Evolutionary conservation across 495 filamentous ascomycete species (phyloP).

Genomic region (Penicillium antarcticum): DNA sequence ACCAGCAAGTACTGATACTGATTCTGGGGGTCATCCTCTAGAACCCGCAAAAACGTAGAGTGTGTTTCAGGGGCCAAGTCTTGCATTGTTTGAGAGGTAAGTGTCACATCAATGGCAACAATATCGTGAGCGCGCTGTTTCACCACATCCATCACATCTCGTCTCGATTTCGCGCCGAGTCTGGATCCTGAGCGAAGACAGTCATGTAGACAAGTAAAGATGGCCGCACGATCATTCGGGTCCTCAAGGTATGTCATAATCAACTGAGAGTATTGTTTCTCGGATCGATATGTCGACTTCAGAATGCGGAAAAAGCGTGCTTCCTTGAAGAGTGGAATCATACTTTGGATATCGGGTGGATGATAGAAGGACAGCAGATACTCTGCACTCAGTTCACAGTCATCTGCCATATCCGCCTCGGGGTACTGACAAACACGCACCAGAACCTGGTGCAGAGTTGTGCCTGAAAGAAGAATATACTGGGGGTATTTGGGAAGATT

Average conservation of each 20-base stretch:
- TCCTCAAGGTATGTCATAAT: slow-evolving; percentile 85
- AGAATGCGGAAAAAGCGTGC: slow-evolving; percentile 92
- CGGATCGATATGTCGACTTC: slow-evolving; percentile 79
- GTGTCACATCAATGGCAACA: slow-evolving; percentile 62
- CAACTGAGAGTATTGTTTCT: slow-evolving; percentile 76
- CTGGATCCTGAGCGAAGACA: slow-evolving; percentile 71
- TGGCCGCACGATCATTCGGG: slow-evolving; percentile 61
- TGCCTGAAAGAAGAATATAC: slow-evolving; percentile 86
- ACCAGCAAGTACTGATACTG: slow-evolving; percentile 78
- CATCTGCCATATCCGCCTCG: slow-evolving; percentile 75
- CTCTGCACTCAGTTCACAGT: slow-evolving; percentile 93
- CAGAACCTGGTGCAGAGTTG: slow-evolving; percentile 76
- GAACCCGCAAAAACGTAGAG: slow-evolving; percentile 58
- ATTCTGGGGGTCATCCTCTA: slow-evolving; percentile 57
- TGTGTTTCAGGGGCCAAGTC: slow-evolving; percentile 69
- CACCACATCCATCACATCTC: slow-evolving; percentile 72
- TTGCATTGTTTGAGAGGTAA: slow-evolving; percentile 68
- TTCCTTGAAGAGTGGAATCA: slow-evolving; percentile 74
- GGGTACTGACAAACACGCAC: slow-evolving; percentile 82
- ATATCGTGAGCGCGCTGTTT: slow-evolving; percentile 65
- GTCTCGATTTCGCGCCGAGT: slow-evolving; percentile 68
- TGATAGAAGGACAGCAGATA: slow-evolving; percentile 93
- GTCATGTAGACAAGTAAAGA: slow-evolving; percentile 79
- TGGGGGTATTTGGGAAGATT: slow-evolving; percentile 96
- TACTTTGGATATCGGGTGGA: slow-evolving; percentile 70